These are phyloP conservation scores for Herpetomonas samuelpessoai DNA, from an alignment of 208 protist genomes.

Conservation along the genomic window DNA sequence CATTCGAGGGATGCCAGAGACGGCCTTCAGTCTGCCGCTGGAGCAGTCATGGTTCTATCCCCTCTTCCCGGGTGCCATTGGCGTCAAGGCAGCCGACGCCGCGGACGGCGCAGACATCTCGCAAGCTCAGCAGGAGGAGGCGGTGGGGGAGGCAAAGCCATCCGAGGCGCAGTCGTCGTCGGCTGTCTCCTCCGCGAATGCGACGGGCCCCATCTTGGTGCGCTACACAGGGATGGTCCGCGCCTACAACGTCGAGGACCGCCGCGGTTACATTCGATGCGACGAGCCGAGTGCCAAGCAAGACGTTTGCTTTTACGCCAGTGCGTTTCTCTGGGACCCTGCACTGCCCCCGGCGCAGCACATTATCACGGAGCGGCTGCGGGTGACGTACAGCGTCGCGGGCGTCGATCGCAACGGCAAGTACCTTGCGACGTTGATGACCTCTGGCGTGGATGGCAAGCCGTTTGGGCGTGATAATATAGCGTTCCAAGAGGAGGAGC, in stretches of 20 bases:
- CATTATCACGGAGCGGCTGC: constrained; percentile 45
- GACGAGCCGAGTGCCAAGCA: constrained; percentile 30
- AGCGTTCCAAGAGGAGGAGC: constrained; percentile 34
- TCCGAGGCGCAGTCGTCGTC: neutral
- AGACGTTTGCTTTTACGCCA: constrained; percentile 49
- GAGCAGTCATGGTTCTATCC: constrained; percentile 75
- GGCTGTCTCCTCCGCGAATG: neutral
- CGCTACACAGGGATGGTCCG: constrained; percentile 63
- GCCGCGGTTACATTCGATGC: constrained; percentile 64
- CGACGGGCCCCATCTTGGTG: constrained; percentile 9
- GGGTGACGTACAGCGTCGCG: constrained; percentile 55
- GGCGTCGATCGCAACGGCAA: constrained; percentile 45
- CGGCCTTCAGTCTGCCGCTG: constrained; percentile 37
- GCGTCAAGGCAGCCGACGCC: constrained; percentile 14
- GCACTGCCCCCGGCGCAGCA: constrained; percentile 26
- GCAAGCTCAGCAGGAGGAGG: neutral
- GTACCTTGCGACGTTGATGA: constrained; percentile 74
- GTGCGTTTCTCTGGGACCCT: constrained; percentile 59
- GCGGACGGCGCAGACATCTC: neutral
- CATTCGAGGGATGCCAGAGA: constrained; percentile 41
- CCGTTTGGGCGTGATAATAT: constrained; percentile 45
- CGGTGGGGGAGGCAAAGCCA: neutral
- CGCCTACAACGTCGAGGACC: constrained; percentile 60
- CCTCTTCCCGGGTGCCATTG: constrained; percentile 36
- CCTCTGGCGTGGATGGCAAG: constrained; percentile 37